These are phyloP conservation scores for Cladophialophora psammophila DNA, from an alignment of 2,329 filamentous ascomycete genomes.

Conservation along the genomic window DNA sequence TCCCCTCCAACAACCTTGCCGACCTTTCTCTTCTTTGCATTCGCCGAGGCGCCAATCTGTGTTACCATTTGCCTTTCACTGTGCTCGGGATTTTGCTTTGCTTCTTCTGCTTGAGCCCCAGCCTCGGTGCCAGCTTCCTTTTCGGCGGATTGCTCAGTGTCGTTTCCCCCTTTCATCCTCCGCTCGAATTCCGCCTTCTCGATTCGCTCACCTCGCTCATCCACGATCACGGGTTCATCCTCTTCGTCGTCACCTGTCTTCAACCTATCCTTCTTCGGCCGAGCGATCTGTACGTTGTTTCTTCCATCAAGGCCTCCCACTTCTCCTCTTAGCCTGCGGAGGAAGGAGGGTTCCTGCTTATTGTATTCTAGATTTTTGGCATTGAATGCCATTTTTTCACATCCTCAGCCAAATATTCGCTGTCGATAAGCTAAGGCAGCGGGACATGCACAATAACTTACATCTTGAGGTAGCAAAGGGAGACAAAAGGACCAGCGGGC, in stretches of 20 bases:
- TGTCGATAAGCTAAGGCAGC: too few relatives aligned
- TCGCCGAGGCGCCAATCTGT: constrained; percentile 30
- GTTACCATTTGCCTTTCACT: constrained; percentile 33
- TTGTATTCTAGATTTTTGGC: constrained; percentile 39
- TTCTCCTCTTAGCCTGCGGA: constrained; percentile 38
- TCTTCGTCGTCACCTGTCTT: constrained; percentile 41
- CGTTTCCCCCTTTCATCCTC: constrained; percentile 26
- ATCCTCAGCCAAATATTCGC: neutral
- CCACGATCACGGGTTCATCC: constrained; percentile 41
- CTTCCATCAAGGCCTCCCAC: constrained; percentile 36
- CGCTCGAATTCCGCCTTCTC: constrained; percentile 38
- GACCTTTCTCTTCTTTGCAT: constrained; percentile 37
- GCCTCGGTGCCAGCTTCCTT: neutral
- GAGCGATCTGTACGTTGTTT: constrained; percentile 39
- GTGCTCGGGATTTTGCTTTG: neutral
- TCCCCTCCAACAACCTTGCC: constrained; percentile 37
- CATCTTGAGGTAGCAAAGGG: neutral
- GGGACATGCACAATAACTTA: too few relatives aligned
- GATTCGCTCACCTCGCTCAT: constrained; percentile 38
- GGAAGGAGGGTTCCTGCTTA: constrained; percentile 40
- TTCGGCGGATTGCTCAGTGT: neutral
- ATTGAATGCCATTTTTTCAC: constrained; percentile 34
- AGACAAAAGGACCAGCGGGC: neutral
- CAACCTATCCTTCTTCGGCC: constrained; percentile 38
- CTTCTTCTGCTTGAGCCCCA: constrained; percentile 4